Evolutionary conservation across 495 filamentous ascomycete species (phyloP).

Genomic region (Aspergillus hancockii): DNA sequence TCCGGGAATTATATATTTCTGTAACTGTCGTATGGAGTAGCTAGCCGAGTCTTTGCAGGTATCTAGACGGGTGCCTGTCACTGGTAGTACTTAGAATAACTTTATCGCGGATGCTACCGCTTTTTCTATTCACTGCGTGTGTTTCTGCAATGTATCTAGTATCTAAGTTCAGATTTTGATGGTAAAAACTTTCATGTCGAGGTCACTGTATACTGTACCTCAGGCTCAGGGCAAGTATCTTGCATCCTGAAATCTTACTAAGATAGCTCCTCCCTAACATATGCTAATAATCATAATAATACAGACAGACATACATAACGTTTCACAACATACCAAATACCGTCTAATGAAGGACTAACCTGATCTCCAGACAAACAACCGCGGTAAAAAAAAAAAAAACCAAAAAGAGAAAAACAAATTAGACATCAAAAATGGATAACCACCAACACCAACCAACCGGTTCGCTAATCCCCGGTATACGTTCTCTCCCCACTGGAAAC

Average conservation of each 20-base stretch:
- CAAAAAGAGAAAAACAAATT: constrained; percentile 3
- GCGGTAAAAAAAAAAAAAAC: neutral
- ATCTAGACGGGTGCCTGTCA: neutral
- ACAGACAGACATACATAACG: neutral
- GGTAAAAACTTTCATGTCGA: no score
- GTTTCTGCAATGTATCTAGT: no score
- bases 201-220: no score
- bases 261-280: neutral
- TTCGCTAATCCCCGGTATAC: constrained; percentile 8
- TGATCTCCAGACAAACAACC: neutral
- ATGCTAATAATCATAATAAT: neutral
- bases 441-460: constrained; percentile 9
- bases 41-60: neutral
- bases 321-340: constrained; percentile 5
- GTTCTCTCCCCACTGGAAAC: constrained; percentile 8
- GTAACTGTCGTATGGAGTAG: neutral
- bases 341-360: neutral
- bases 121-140: neutral
- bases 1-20: neutral
- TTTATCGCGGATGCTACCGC: neutral
- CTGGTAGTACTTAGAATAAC: neutral
- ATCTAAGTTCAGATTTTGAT: no score
- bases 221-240: no score
- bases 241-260: neutral
- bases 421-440: neutral